Conservation (phyloP, 2,329 filamentous ascomycete genomes). For the Botrytis galanthina region DNA sequence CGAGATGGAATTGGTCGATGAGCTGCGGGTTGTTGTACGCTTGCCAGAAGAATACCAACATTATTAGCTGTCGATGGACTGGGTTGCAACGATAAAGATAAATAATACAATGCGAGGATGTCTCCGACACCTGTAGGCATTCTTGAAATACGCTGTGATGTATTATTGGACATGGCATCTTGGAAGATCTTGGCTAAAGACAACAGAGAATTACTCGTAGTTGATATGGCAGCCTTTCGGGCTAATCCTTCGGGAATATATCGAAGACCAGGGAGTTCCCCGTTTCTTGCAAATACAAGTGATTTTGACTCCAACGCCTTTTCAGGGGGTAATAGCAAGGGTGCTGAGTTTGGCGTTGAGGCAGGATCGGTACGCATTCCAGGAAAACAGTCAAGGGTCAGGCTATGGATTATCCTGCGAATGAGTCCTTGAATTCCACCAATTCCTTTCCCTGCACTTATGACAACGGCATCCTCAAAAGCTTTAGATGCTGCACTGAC, state of each 20-base stretch:
- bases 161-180: slow-evolving; percentile 77
- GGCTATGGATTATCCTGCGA: slow-evolving; percentile 68
- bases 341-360: slow-evolving; percentile 38
- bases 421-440: slow-evolving; percentile 77
- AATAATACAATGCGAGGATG: slow-evolving; percentile 90
- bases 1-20: slow-evolving; percentile 38
- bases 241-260: slow-evolving; percentile 69
- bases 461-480: slow-evolving; percentile 92
- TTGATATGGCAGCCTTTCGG: slow-evolving; percentile 79
- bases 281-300: slow-evolving; percentile 73
- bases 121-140: slow-evolving; percentile 79
- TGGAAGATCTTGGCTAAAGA: slow-evolving; percentile 98
- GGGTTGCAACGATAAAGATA: slow-evolving; percentile 89
- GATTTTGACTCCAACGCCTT: slow-evolving; percentile 78
- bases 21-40: slow-evolving; percentile 70
- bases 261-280: slow-evolving; percentile 75
- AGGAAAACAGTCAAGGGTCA: slow-evolving; percentile 51
- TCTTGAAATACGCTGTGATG: slow-evolving; percentile 50
- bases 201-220: slow-evolving; percentile 90
- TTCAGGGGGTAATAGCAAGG: slow-evolving; percentile 78
- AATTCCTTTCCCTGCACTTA: slow-evolving; percentile 72
- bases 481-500: slow-evolving; percentile 77
- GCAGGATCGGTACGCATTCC: slow-evolving; percentile 36
- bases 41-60: slow-evolving; percentile 92
- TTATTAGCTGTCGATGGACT: slow-evolving; percentile 98